Evolutionary conservation across 2,329 filamentous ascomycete genomes (phyloP).

Genomic region (Alternaria infectoria): DNA sequence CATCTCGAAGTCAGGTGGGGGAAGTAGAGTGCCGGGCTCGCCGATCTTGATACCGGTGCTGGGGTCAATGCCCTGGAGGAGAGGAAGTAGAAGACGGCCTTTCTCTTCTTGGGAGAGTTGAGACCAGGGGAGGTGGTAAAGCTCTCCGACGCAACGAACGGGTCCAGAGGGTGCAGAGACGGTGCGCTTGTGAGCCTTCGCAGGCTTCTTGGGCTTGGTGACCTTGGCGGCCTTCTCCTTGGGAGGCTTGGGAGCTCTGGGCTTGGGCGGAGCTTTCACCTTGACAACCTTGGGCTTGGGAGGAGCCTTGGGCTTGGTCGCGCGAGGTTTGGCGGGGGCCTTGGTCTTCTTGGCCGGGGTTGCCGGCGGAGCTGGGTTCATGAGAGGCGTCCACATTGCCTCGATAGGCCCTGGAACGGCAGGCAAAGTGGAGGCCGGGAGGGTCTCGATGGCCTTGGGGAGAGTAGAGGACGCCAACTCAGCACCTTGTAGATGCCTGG

Average conservation of each 20-base stretch:
- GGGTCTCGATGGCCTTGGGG: not conserved
- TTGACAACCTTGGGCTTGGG: not conserved
- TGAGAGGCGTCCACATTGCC: not conserved
- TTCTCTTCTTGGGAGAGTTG: slow-evolving; percentile 22
- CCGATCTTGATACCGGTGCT: slow-evolving; percentile 2
- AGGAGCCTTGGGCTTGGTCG: not conserved
- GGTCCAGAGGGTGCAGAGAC: not conserved
- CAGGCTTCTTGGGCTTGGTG: slow-evolving; percentile 4
- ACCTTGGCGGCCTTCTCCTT: not conserved
- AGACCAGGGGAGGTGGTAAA: slow-evolving; percentile 16
- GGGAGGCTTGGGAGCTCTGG: not conserved
- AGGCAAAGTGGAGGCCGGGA: not conserved
- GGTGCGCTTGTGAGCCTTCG: not conserved
- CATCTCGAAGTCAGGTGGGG: not conserved
- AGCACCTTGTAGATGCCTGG: not conserved
- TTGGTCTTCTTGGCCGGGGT: not conserved
- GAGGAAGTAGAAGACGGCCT: slow-evolving; percentile 20
- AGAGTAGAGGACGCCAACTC: not conserved
- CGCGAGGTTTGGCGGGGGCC: not conserved
- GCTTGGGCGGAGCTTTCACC: not conserved
- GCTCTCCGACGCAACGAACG: slow-evolving; percentile 4
- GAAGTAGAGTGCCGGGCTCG: not conserved
- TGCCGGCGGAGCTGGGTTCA: not conserved
- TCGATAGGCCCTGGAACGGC: not conserved
- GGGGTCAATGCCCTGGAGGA: slow-evolving; percentile 27